Base-by-base conservation (phyloP, 164 flowering plant species). In the Macadamia tetraphylla region DNA sequence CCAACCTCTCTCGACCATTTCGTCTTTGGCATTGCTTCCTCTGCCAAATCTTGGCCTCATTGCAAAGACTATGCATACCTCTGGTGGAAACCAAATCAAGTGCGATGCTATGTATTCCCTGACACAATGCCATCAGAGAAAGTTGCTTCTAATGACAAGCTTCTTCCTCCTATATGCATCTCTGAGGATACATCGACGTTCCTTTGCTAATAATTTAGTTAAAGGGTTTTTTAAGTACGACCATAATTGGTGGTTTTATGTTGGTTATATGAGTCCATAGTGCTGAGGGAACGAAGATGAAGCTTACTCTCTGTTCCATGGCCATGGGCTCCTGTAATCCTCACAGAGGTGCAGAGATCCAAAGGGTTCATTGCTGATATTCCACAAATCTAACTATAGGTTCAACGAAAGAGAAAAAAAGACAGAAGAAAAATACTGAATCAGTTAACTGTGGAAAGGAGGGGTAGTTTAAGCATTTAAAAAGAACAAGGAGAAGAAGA, bases 11-110 rank as follows among this genome's bases (percentile, higher is more conserved):
- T 83, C 77, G 77, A 61, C 69, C 89, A 88, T 77, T 48, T 92
- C 69, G 80, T 86, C 71, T 90, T 92, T 78, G 78, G 86, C 66
- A 78, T 92, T 65, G 95, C 95, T 49, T 81, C 93, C 61, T 81
- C 88, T 51, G 66, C 86, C 60, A 12, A 35, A 8, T 83, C 89
- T 35, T 82, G 79, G 78, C 64, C 80, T 46, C 32, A 43, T 44
- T 83, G 95, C 10, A 59, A 35, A 30, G 67, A 76, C 14, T 84
- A 79, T 78, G n/a, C 88, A 30, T 79, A 81, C 9, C 78, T 83
- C 64, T 92, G 98, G 98, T 86, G 80, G 82, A 10, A 65, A 18
- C 85, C 82, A 61, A 46, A 69, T 29, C 40, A 72, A 42, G 78
- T 82, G 53, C 81, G 86, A 63, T 92, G 86, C 3, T 69, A 71